Evolutionary conservation across 495 filamentous ascomycete species (phyloP).

Genomic region (Aspergillus haitiensis): DNA sequence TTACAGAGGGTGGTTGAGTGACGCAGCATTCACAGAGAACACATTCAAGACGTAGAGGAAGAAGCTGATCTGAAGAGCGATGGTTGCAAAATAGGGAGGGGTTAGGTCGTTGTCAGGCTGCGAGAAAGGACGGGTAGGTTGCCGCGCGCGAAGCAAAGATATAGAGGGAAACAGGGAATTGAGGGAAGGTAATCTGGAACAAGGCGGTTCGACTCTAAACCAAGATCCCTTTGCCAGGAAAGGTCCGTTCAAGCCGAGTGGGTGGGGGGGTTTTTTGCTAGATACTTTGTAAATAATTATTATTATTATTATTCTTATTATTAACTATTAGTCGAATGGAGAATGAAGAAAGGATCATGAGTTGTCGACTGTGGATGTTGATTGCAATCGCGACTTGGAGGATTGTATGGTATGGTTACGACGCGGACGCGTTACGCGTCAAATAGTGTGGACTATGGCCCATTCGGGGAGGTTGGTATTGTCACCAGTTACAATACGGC

Average conservation of each 20-base stretch:
- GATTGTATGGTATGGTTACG: slow-evolving; percentile 34
- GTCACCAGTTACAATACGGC: slow-evolving; percentile 30
- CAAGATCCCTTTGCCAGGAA: slow-evolving; percentile 24
- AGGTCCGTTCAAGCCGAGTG: slow-evolving; percentile 25
- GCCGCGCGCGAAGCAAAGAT: slow-evolving; percentile 15
- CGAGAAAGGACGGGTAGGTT: background rate
- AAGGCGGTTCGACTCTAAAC: slow-evolving; percentile 23
- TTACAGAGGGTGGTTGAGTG: background rate
- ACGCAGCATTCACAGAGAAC: background rate
- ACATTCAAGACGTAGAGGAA: background rate
- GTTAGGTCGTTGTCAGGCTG: background rate
- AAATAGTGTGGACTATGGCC: background rate
- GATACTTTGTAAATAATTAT: slow-evolving; percentile 27
- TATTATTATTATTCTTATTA: slow-evolving; percentile 17
- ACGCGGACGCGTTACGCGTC: slow-evolving; percentile 37
- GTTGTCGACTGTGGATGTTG: slow-evolving; percentile 16
- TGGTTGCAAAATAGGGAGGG: background rate
- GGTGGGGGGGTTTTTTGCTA: slow-evolving; percentile 20
- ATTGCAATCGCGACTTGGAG: slow-evolving; percentile 16
- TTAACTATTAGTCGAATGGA: slow-evolving; percentile 24
- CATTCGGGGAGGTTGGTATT: slow-evolving; percentile 10
- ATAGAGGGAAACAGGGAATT: slow-evolving; percentile 18
- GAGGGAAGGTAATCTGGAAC: slow-evolving; percentile 24
- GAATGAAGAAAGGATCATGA: slow-evolving; percentile 26
- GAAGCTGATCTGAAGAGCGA: background rate